phyloP scores from a whole-genome alignment of 2,329 filamentous ascomycete species.

The Clarireedia paspali region DNA sequence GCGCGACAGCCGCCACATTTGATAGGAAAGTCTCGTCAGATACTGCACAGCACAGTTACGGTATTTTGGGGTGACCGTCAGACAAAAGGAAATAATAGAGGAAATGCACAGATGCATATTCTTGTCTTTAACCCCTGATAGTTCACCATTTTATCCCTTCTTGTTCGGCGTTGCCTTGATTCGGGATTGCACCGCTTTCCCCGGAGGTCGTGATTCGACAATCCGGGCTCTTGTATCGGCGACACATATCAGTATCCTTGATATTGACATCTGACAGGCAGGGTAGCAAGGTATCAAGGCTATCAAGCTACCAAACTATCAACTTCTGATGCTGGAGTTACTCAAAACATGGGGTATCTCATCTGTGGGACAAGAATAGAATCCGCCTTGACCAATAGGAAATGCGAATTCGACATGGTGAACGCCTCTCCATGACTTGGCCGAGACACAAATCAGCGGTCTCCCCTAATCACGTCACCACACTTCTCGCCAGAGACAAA shows the following conservation, averaged over 20 bases:
- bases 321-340: neutral
- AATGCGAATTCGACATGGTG: neutral
- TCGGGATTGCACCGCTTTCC: neutral
- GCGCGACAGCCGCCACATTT: constrained; percentile 4
- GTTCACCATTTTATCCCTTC: neutral
- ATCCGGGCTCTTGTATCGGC: neutral
- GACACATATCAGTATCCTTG: neutral
- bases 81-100: neutral
- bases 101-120: constrained; percentile 1
- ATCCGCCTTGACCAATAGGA: neutral
- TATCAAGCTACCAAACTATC: neutral
- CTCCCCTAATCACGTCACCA: neutral
- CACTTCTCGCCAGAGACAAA: neutral
- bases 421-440: neutral
- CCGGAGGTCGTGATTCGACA: neutral
- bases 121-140: neutral
- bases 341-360: neutral
- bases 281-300: neutral
- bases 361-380: neutral
- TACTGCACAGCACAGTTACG: neutral
- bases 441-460: neutral
- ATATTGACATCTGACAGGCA: neutral
- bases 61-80: neutral
- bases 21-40: neutral
- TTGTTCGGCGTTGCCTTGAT: neutral